phyloP scores from a whole-genome alignment of 75 land plant genomes.

The Pinus tabuliformis region DNA sequence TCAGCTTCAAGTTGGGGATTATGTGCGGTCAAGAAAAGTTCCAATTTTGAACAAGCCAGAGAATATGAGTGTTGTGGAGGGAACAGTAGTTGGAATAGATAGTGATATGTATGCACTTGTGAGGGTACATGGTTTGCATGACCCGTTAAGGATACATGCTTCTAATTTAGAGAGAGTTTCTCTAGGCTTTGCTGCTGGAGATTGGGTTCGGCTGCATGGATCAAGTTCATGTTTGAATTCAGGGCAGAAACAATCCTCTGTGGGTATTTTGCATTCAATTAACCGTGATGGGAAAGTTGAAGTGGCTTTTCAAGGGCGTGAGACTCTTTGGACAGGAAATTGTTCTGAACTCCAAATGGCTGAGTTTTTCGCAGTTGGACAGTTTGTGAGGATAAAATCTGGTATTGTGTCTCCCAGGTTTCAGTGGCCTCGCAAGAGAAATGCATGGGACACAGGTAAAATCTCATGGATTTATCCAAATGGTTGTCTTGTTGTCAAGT shows the following conservation, averaged over 20 bases:
- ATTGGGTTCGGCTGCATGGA: constrained; percentile 67
- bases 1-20: constrained; percentile 68
- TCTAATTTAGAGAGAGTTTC: constrained; percentile 73
- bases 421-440: constrained; percentile 82
- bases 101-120: constrained; percentile 56
- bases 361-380: constrained; percentile 59
- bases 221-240: constrained; percentile 24
- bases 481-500: constrained; percentile 82
- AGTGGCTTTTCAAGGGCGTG: constrained; percentile 77
- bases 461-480: constrained; percentile 70
- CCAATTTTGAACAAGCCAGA: constrained; percentile 40
- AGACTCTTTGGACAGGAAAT: constrained; percentile 84
- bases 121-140: constrained; percentile 69
- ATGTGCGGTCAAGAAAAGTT: constrained; percentile 66
- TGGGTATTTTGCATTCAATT: constrained; percentile 77
- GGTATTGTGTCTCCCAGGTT: constrained; percentile 66
- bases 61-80: constrained; percentile 54
- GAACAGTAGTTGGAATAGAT: constrained; percentile 62
- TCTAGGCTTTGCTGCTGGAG: constrained; percentile 74
- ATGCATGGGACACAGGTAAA: constrained; percentile 78
- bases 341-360: constrained; percentile 74
- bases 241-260: constrained; percentile 54
- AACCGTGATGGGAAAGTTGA: constrained; percentile 63
- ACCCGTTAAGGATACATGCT: constrained; percentile 65
- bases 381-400: constrained; percentile 67